Evolutionary conservation across 805 yeast genomes (phyloP), one percentile per base, ranked within the genome.

Genomic region (Diddensiella transvaalensis): DNA sequence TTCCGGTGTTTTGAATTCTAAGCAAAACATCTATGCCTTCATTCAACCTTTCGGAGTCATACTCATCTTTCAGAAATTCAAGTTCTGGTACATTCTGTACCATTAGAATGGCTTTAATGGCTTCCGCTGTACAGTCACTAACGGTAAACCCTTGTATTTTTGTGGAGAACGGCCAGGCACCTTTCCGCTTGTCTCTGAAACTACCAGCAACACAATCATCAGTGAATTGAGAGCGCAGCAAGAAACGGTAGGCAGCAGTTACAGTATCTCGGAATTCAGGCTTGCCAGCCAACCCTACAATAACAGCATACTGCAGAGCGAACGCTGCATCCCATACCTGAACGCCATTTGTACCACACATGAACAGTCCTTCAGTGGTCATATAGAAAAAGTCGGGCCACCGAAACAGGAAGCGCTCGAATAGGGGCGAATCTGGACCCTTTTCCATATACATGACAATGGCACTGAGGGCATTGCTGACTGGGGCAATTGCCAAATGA

Each of bases 281-380:
- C 29, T 72, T 57, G 23, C 81, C 84, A 2, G 87, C 90, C 30
- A 90, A 66, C 0, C 96, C 96, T 0, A 96, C 86, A 59, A 77
- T 71, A 51, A 87, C 82, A 53, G 80, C 76, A 60, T 87, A 87
- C 62, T 93, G 99, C 22, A 93, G 73, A 48, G 87, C 85, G 69
- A 93, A 91, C 0, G 97, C 90, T 22, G 83, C 82, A 66, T 93
- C 99, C 99, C 99, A 93, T 1, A 85, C 90, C 67, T 93, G 99
- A 0, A 87, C 87, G 21, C 99, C 99, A 65, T 93, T 93, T 0
- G 99, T 93, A 2, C 99, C 99, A 87, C 85, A 87, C 48, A 87
- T 85, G 1, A 91, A 79, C 81, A 93, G 76, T 3, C 99, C 99
- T 62, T 85, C 85, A 0, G 89, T 85, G 0, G 96, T 95, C 69